Percentiles rank a stretch among this genome's conserved stretches.
Conservation (phyloP, 2,329 filamentous ascomycete species). For the Xylariales sp. region DNA sequence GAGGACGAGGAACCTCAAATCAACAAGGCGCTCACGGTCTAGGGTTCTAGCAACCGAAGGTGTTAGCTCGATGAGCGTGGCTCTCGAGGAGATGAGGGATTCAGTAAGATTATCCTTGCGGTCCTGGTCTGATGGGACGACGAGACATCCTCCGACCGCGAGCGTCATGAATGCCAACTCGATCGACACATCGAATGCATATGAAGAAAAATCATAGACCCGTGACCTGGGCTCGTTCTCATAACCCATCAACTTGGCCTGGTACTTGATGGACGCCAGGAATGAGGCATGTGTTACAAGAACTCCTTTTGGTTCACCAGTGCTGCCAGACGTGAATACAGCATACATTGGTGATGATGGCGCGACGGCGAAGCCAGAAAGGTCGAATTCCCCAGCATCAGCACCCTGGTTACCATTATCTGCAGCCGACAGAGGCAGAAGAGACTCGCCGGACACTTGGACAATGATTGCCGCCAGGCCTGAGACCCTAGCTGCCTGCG, state of each 20-base stretch:
- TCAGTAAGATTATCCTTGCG: background rate
- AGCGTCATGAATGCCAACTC: conserved; percentile 5
- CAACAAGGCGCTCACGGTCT: background rate
- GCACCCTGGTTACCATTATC: no score
- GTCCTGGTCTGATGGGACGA: conserved; percentile 5
- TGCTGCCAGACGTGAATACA: conserved; percentile 10
- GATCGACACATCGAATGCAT: conserved; percentile 7
- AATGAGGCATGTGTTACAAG: conserved; percentile 18
- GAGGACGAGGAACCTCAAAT: conserved; percentile 1
- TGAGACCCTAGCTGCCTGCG: no score
- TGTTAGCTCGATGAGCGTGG: background rate
- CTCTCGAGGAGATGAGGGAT: background rate
- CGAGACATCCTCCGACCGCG: conserved; percentile 2
- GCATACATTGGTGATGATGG: conserved; percentile 3
- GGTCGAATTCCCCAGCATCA: no score
- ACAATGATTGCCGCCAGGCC: no score
- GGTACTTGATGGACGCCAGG: conserved; percentile 45
- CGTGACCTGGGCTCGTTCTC: conserved; percentile 14
- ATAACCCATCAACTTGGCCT: conserved; percentile 32
- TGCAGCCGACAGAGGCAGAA: no score
- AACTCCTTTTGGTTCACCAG: conserved; percentile 8
- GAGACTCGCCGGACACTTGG: no score
- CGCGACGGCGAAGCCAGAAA: no score
- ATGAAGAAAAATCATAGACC: conserved; percentile 8
- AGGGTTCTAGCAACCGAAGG: background rate